A percentile compares a stretch with the other conserved stretches of the same genome.
phyloP scores from a whole-genome alignment of 78 protist genomes.

The Guillardia theta region DNA sequence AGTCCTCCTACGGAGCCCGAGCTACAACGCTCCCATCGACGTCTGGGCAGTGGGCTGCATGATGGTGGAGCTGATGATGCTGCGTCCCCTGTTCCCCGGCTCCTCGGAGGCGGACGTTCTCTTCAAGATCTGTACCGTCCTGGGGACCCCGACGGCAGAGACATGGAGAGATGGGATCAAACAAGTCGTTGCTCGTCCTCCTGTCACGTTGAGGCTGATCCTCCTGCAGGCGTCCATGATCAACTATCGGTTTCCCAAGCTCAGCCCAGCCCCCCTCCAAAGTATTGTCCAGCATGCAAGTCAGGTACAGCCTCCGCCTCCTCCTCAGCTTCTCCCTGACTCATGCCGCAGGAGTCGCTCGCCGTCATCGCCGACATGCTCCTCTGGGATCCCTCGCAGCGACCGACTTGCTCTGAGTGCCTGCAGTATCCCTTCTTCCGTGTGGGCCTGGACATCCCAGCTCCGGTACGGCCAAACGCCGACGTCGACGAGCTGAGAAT shows the following conservation, averaged over 20 bases:
- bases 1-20: slow-evolving; percentile 75
- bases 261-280: not conserved
- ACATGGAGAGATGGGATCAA: slow-evolving; percentile 73
- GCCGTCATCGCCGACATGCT: slow-evolving; percentile 76
- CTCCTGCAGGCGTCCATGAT: slow-evolving; percentile 51
- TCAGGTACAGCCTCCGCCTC: not conserved
- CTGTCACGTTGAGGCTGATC: not conserved
- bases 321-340: not conserved
- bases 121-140: slow-evolving; percentile 75
- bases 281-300: not conserved
- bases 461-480: no score
- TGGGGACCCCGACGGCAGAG: slow-evolving; percentile 84
- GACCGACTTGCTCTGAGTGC: slow-evolving; percentile 84
- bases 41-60: slow-evolving; percentile 90
- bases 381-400: slow-evolving; percentile 82
- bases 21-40: slow-evolving; percentile 82
- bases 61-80: slow-evolving; percentile 93
- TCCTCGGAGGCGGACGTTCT: slow-evolving; percentile 85
- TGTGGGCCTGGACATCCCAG: slow-evolving; percentile 2
- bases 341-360: slow-evolving; percentile 72
- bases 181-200: slow-evolving; percentile 33
- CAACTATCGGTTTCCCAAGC: slow-evolving; percentile 78
- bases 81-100: slow-evolving; percentile 54
- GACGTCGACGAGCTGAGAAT: no score
- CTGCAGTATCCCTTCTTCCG: slow-evolving; percentile 86